A percentile compares a stretch with the other conserved stretches of the same genome.
phyloP scores from a whole-genome alignment of 805 yeast genomes.

The Wickerhamomyces ciferrii region DNA sequence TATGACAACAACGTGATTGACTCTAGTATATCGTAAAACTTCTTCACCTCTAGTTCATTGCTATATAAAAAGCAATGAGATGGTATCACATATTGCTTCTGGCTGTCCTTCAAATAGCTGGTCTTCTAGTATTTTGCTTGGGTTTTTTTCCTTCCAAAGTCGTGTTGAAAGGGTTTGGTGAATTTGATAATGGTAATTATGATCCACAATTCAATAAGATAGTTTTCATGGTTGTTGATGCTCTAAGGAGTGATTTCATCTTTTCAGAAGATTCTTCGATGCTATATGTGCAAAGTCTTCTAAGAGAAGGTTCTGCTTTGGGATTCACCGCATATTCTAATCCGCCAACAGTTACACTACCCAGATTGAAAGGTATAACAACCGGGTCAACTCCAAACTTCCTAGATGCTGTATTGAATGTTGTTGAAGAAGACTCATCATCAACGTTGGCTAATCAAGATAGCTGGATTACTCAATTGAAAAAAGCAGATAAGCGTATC shows the following conservation, averaged over 20 bases:
- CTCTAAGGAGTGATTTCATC: conserved; percentile 84
- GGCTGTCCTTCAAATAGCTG: conserved; percentile 37
- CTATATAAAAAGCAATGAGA: not conserved
- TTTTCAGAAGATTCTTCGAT: conserved; percentile 63
- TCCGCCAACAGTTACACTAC: conserved; percentile 96
- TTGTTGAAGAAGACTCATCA: conserved; percentile 85
- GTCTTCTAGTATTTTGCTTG: conserved; percentile 57
- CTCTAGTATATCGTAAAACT: not conserved
- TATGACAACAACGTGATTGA: not conserved
- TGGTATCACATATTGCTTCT: conserved; percentile 4
- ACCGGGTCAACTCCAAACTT: conserved; percentile 95
- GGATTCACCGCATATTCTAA: conserved; percentile 90
- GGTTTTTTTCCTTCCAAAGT: conserved; percentile 95
- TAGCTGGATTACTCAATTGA: conserved; percentile 78
- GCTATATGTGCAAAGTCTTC: conserved; percentile 57
- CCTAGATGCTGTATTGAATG: conserved; percentile 88
- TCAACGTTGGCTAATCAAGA: conserved; percentile 66
- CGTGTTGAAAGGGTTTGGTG: conserved; percentile 57
- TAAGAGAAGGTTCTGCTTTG: conserved; percentile 64
- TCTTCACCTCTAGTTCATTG: not conserved
- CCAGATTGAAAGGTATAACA: conserved; percentile 87
- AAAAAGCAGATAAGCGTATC: conserved; percentile 30
- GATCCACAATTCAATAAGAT: conserved; percentile 56
- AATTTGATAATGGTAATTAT: conserved; percentile 24
- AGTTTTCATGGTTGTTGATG: conserved; percentile 86